Base-by-base conservation (phyloP, 176 grass and related monocot genomes). In the Alloteropsis semialata region DNA sequence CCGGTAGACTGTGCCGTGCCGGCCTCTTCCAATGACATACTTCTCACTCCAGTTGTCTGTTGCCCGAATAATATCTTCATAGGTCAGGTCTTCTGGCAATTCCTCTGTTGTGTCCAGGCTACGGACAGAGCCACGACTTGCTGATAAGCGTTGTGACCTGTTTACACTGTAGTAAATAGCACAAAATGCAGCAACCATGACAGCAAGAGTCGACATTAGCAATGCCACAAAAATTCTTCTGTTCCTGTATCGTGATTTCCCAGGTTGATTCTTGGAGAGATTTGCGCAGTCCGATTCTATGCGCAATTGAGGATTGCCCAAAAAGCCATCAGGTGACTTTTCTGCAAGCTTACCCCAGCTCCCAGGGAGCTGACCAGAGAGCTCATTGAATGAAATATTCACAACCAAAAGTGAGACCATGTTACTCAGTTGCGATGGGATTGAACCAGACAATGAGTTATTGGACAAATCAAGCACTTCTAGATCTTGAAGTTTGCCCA, bases 311-410 rank as follows among this genome's bases (percentile, higher is more conserved):
- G 76, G 69, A 55, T 86, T 90, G 18, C 88, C 88, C 45, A 72
- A 48, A 59, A 90, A 90, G 49, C 77, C 76, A 21, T 46, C 25
- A 11, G 88, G 84, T 15, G 84, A 83, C 53, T 42, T 72, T 39
- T 27, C 75, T 70, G 65, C 62, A 65, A 87, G 59, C 68, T 87
- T 86, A 51, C 29, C 44, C 84, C 84, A 90, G 76, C 33, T 83
- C 10, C 61, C 62, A 66, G 61, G 77, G 60, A 86, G 6, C 27
- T 77, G 42, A 50, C 85, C 88, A 39, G 77, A 85, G 0, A 92
- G 77, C 24, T 89, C 24, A 46, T 94, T 94, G 75, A 87, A 90
- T 0, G 92, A 94, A 71, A 94, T 25, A 53, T 94, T 91, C 15
- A 94, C 82, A 17, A 30, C 7, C 10, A 69, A 86, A 62, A 94